phyloP scores from a whole-genome alignment of 2,329 filamentous ascomycete genomes.

The Talaromyces sp. region DNA sequence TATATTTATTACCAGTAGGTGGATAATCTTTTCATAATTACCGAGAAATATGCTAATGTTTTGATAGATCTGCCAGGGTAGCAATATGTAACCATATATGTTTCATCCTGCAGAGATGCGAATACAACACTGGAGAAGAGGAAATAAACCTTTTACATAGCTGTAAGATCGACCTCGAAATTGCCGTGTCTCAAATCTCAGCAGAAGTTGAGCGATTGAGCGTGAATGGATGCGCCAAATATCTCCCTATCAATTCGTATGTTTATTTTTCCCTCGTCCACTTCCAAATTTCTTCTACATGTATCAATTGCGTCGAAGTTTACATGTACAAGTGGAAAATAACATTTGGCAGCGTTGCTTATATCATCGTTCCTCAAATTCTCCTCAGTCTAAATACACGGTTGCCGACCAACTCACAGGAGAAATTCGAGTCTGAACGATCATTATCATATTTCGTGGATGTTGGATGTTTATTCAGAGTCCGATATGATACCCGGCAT shows the following conservation, averaged over 20 bases:
- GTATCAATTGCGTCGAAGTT: no score
- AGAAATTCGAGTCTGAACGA: no score
- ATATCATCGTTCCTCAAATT: no score
- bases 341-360: no score
- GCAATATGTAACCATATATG: neutral
- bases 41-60: neutral
- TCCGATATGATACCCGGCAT: no score
- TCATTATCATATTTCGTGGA: no score
- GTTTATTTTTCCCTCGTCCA: neutral
- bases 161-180: neutral
- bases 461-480: no score
- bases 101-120: neutral
- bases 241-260: neutral
- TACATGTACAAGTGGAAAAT: no score
- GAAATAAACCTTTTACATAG: neutral
- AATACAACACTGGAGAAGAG: no score
- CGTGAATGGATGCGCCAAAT: neutral
- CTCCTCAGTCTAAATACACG: no score
- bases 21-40: neutral
- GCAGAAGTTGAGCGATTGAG: neutral
- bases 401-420: no score
- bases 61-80: neutral
- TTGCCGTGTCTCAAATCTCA: neutral
- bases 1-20: neutral
- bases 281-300: no score